Base-by-base conservation (phyloP, 176 grass and related monocot genomes). In the Tillandsia leiboldiana region DNA sequence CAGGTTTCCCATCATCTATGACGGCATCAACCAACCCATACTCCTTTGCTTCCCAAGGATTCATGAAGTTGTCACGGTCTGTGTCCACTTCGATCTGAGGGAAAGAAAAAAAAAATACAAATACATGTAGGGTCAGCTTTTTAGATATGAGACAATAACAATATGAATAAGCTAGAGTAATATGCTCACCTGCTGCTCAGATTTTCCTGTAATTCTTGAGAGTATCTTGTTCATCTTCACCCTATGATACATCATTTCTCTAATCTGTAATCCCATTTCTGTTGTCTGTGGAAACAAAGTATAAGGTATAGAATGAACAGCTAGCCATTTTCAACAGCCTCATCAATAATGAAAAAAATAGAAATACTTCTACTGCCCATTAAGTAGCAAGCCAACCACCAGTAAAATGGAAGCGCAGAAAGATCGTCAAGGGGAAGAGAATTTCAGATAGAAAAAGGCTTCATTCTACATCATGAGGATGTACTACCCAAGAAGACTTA, bases 1-100 rank as follows among this genome's bases (percentile, higher is more conserved):
- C 86, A 0, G 58, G 77, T 77, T 92, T 97, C 11, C 84, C 94
- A 26, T 93, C 89, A 72, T 92, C 86, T 50, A 97, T 83, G 50
- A 97, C 70, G 10, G 49, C 70, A 70, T 93, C 94, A 70, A 93
- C 49, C 79, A 97, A 77, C 12, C 94, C 89, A 69, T 97, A 97
- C 72, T 90, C 89, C 80, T 97, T 90, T 48, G 94, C 89, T 79
- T 97, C 89, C 89, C 82, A 97, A 73, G 94, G 75, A 78, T 91
- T 89, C 94, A 93, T 97, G 77, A 92, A 97, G 74, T 87, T 81
- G 82, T 97, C 94, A 68, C 89, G 88, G 63, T 83, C 87, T 7
- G 89, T 93, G 69, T 97, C 94, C 48, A 77, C 67, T 53, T 90
- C 79, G 53, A 97, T 83, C 94, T 97, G 79, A 53, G 92, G 68